These are phyloP conservation scores for Albophoma yamanashiensis DNA, from an alignment of 2,329 filamentous ascomycete genomes.

Conservation along the genomic window DNA sequence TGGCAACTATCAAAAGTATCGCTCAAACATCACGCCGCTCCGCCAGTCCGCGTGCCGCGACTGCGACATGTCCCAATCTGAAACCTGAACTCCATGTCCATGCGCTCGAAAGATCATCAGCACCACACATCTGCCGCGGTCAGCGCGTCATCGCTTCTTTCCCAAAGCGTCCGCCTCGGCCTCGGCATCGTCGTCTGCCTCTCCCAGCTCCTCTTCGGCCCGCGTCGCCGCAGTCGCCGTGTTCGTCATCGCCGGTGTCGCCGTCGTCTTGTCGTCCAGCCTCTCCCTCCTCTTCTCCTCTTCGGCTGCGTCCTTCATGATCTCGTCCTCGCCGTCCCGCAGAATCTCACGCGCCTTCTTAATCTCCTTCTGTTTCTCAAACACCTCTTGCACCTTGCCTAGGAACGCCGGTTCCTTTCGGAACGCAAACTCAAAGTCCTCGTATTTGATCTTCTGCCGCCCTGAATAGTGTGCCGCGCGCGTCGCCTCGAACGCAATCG, in stretches of 20 bases:
- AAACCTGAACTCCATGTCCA: not conserved
- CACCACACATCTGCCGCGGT: not conserved
- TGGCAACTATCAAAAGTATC: not conserved
- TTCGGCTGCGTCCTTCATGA: conserved; percentile 41
- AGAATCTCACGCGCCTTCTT: conserved; percentile 73
- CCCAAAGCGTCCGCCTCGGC: conserved; percentile 28
- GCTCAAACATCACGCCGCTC: not conserved
- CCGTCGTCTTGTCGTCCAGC: conserved; percentile 8
- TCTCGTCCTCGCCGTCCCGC: conserved; percentile 53
- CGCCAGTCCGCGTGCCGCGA: not conserved
- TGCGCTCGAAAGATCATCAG: not conserved
- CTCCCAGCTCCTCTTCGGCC: conserved; percentile 40
- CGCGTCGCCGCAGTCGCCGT: conserved; percentile 11
- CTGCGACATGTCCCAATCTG: not conserved
- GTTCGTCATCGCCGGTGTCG: not conserved
- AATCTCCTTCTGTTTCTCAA: conserved; percentile 79
- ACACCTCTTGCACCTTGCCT: conserved; percentile 79
- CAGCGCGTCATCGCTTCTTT: conserved; percentile 22
- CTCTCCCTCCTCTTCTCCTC: conserved; percentile 28
- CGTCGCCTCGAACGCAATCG: conserved; percentile 83
- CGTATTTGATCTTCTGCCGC: conserved; percentile 94
- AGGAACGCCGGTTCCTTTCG: conserved; percentile 76
- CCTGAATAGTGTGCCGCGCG: conserved; percentile 76
- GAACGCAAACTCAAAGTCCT: conserved; percentile 93
- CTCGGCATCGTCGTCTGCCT: conserved; percentile 39